Conservation (phyloP, 441 rosid species). For the Manihot esculenta region DNA sequence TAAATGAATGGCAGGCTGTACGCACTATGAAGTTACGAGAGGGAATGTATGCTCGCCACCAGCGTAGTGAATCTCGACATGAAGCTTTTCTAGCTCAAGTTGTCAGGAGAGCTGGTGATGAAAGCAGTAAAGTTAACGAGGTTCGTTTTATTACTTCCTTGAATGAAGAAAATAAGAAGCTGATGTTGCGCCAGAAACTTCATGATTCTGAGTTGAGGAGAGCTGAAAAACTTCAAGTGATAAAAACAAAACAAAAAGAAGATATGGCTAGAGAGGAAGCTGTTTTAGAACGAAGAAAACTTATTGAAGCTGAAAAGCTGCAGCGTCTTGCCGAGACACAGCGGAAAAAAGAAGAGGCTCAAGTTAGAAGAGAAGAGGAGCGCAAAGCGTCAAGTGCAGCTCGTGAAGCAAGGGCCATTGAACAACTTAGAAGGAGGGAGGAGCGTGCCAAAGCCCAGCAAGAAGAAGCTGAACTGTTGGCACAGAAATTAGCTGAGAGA, state of each 20-base stretch:
- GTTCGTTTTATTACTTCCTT: conserved; percentile 84
- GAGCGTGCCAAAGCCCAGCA: conserved; percentile 84
- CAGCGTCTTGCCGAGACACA: conserved; percentile 84
- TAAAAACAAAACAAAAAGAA: conserved; percentile 72
- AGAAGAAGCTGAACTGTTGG: conserved; percentile 85
- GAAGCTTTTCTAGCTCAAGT: conserved; percentile 85
- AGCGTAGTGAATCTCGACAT: conserved; percentile 73
- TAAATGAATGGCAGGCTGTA: conserved; percentile 84
- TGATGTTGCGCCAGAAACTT: conserved; percentile 73
- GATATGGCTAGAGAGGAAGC: conserved; percentile 89
- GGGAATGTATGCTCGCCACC: conserved; percentile 83
- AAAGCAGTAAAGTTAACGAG: conserved; percentile 84
- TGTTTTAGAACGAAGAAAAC: conserved; percentile 68
- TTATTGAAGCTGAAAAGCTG: conserved; percentile 79
- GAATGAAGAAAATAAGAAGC: conserved; percentile 83
- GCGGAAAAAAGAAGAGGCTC: conserved; percentile 83
- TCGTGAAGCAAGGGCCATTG: conserved; percentile 74
- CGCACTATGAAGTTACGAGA: conserved; percentile 71
- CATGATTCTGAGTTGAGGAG: conserved; percentile 78
- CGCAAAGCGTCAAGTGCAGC: conserved; percentile 84
- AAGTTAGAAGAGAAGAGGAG: conserved; percentile 84
- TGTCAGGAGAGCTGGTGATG: conserved; percentile 87
- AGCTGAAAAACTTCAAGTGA: conserved; percentile 73
- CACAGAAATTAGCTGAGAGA: conserved; percentile 75
- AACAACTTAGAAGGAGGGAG: conserved; percentile 75